Conservation (phyloP, 495 filamentous ascomycete genomes). For the Aspergillus avenaceus region DNA sequence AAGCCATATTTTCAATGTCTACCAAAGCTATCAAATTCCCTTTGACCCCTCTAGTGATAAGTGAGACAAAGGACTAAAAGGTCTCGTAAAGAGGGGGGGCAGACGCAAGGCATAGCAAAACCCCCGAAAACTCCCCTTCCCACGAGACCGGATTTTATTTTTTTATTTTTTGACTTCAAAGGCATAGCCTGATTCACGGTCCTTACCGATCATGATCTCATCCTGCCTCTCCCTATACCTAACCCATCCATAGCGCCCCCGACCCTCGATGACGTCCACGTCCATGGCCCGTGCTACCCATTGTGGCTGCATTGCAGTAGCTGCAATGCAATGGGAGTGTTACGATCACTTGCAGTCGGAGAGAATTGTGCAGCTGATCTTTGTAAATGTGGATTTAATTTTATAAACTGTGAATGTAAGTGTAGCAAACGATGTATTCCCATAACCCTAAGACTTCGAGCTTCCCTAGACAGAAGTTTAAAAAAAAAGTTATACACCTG, state of each 20-base stretch:
- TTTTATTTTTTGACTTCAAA: neutral
- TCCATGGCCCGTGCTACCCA: slow-evolving; percentile 11
- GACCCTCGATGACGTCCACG: neutral
- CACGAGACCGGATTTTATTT: slow-evolving; percentile 10
- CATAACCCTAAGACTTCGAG: no score
- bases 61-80: slow-evolving; percentile 15
- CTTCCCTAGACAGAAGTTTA: neutral
- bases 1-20: slow-evolving; percentile 15
- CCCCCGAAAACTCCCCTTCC: slow-evolving; percentile 1
- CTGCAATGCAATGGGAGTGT: slow-evolving; percentile 14
- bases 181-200: neutral
- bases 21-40: neutral
- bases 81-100: slow-evolving; percentile 10
- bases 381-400: no score
- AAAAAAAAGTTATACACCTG: slow-evolving; percentile 3
- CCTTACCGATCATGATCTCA: neutral
- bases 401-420: no score
- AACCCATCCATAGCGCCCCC: neutral
- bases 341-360: neutral
- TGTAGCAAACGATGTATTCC: no score
- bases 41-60: neutral
- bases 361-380: no score
- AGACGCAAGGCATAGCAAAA: slow-evolving; percentile 21
- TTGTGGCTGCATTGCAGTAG: slow-evolving; percentile 6
- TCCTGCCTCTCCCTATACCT: neutral